Conservation (phyloP, 2,329 filamentous ascomycete species). For the Nothophaeocryptopus gaeumannii region DNA sequence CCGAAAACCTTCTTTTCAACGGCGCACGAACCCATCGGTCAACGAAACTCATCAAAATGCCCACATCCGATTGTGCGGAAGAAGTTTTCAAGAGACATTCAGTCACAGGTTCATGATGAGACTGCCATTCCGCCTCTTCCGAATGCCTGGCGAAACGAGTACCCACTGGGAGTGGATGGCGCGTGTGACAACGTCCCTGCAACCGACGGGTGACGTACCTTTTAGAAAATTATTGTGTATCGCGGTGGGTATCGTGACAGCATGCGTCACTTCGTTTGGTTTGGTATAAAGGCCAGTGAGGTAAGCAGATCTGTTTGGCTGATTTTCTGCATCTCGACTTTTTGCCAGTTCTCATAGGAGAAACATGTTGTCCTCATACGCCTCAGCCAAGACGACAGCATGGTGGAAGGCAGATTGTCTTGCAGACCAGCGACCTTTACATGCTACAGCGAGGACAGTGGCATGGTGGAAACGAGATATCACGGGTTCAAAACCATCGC, state of each 20-base stretch:
- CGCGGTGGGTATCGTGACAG: not conserved
- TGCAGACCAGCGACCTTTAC: not conserved
- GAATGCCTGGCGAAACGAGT: not conserved
- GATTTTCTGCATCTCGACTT: not conserved
- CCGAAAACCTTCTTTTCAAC: too few species aligned
- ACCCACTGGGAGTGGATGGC: too few species aligned
- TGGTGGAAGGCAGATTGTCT: constrained; percentile 2
- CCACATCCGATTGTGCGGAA: too few species aligned
- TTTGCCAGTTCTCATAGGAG: not conserved
- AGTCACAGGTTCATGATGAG: not conserved
- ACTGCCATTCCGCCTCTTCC: not conserved
- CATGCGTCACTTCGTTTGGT: not conserved
- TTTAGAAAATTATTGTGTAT: not conserved
- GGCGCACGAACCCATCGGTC: too few species aligned
- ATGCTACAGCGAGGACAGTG: not conserved
- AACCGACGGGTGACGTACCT: not conserved
- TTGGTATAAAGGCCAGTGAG: not conserved
- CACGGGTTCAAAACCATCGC: not conserved
- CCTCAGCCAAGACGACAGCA: constrained; percentile 2
- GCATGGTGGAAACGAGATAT: not conserved
- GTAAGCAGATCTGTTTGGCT: not conserved
- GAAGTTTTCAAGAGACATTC: too few species aligned
- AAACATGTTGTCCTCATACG: not conserved
- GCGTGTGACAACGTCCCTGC: too few species aligned
- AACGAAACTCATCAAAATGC: too few species aligned